Evolutionary conservation across 225 moss, liverwort and hornwort species (phyloP).

Genomic region (Ulota crispa): DNA sequence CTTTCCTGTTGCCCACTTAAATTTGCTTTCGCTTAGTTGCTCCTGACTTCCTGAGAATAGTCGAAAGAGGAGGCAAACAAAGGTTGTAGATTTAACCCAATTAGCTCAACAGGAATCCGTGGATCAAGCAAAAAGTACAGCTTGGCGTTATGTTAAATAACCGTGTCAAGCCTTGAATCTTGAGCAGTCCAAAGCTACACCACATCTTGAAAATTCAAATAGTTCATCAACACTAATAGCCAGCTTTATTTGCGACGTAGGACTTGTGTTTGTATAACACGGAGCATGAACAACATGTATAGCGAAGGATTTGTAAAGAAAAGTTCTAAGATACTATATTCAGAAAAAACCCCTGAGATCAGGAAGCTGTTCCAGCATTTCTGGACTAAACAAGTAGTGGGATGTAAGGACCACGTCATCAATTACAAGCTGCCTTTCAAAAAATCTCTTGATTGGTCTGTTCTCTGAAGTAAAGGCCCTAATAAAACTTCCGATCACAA

Average conservation of each 20-base stretch:
- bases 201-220: too few relatives aligned
- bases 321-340: background rate
- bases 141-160: too few relatives aligned
- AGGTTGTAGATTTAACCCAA: too few relatives aligned
- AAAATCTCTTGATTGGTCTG: background rate
- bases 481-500: background rate
- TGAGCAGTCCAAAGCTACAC: too few relatives aligned
- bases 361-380: conserved; percentile 7
- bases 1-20: background rate
- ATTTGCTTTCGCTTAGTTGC: background rate
- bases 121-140: too few relatives aligned
- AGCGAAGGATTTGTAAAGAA: too few relatives aligned
- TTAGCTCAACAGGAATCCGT: too few relatives aligned
- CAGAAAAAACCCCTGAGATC: background rate
- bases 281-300: too few relatives aligned
- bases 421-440: background rate
- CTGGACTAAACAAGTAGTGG: background rate
- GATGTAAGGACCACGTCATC: background rate
- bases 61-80: background rate
- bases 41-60: background rate
- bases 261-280: too few relatives aligned
- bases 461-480: background rate
- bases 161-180: too few relatives aligned
- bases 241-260: too few relatives aligned
- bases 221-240: too few relatives aligned